Evolutionary conservation across 23 red algal genomes (phyloP).

Genomic region (Gracilaria caudata): DNA sequence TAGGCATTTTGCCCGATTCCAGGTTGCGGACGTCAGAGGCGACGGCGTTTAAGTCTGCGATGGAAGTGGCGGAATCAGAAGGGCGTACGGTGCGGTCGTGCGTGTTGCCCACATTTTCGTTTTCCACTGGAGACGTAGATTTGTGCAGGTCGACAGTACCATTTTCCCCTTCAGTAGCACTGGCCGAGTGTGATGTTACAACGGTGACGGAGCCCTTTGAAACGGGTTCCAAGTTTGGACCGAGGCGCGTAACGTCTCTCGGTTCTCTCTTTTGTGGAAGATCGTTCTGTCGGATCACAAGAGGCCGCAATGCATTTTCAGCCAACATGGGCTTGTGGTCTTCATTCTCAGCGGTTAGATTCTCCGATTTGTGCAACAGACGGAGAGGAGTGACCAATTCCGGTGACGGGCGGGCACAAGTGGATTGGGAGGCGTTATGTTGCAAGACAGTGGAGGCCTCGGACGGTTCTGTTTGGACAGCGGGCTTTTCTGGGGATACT

Average conservation of each 20-base stretch:
- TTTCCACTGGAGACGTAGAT: neutral
- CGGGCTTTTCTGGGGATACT: neutral
- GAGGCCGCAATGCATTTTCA: neutral
- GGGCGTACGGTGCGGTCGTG: neutral
- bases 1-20: neutral
- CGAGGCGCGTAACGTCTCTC: conserved; percentile 7
- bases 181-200: neutral
- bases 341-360: neutral
- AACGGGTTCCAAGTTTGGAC: neutral
- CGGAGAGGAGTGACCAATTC: conserved; percentile 10
- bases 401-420: conserved; percentile 5
- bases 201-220: neutral
- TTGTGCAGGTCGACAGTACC: neutral
- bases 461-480: neutral
- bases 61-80: neutral
- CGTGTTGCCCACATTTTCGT: neutral
- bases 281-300: neutral
- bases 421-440: conserved; percentile 1
- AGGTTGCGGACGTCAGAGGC: neutral
- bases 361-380: neutral
- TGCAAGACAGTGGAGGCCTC: conserved; percentile 11
- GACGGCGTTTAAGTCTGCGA: neutral
- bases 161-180: neutral
- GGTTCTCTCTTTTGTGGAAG: neutral
- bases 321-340: neutral